Evolutionary conservation across 139 green algal genomes (phyloP), one percentile per base, ranked within the genome.

Genomic region (Raphidocelis subcapitata): DNA sequence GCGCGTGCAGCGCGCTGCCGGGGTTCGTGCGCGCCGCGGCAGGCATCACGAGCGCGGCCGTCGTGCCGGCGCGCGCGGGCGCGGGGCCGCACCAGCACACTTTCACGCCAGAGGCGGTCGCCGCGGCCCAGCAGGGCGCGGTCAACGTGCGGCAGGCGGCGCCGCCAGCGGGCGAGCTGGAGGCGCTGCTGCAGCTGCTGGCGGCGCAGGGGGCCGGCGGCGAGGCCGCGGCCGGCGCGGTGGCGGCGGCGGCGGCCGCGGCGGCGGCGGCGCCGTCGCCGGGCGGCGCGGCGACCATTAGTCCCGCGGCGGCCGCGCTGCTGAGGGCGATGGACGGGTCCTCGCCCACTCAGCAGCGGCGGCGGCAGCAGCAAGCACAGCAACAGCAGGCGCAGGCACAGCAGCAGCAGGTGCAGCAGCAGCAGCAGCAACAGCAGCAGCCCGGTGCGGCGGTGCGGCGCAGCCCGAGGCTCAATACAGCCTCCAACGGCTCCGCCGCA

Each of bases 21-120:
- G n/a, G 32, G n/a, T n/a, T n/a, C 35, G 1, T 74, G 54, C 29
- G 65, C 23, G 67, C 54, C 67, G 65, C 55, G 54, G 67, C 67
- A 24, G 65, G 67, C 35, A 47, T 41, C 28, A 74, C 54, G 54
- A 65, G 67, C 21, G 67, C 67, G 14, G 67, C 67, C 2, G 35
- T 66, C 28, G 54, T 56, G 37, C 33, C 55, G 10, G 15, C 51
- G 49, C 36, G 32, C 21, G 29, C 4, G 5, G 35, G 56, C n/a
- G 16, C 29, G 65, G 26, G 62, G 21, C 29, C 4, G 33, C 60
- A 77, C 46, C 47, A 70, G 46, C 60, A 70, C 46, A 12, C 5
- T 8, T 31, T 8, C 5, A 8, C 69, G 65, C 31, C 46, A 67
- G 52, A 44, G 69, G 3, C 20, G 33, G 23, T 23, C 65, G 56